These are phyloP conservation scores for Mortierella sp. DNA, from an alignment of 371 early-diverging fungal species.

Conservation along the genomic window DNA sequence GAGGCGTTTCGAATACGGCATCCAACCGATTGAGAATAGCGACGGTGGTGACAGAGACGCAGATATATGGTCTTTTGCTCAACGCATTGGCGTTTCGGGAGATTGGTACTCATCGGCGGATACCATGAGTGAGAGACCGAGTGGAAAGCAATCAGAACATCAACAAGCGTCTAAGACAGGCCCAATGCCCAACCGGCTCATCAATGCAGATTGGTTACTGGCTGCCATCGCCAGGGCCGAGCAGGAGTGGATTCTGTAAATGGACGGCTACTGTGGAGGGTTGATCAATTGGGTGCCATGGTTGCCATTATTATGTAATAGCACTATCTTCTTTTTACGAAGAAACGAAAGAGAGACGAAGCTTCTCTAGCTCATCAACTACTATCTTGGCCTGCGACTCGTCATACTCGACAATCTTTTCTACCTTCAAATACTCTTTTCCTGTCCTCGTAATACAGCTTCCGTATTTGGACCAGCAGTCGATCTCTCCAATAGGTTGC, in stretches of 20 bases:
- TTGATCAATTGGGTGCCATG: too few relatives aligned
- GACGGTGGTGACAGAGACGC: neutral
- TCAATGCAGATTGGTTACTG: constrained; percentile 9
- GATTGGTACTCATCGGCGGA: neutral
- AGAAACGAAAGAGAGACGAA: constrained; percentile 15
- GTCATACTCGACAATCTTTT: constrained; percentile 38
- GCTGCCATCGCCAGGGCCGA: constrained; percentile 6
- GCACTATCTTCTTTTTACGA: too few relatives aligned
- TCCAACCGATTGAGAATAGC: neutral
- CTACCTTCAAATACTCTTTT: constrained; percentile 24
- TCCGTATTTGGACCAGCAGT: constrained; percentile 44
- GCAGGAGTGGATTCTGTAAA: neutral
- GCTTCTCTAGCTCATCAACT: constrained; percentile 29
- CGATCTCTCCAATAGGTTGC: constrained; percentile 53
- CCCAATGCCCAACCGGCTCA: neutral
- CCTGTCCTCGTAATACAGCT: constrained; percentile 15
- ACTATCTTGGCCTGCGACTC: constrained; percentile 17
- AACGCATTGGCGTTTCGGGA: constrained; percentile 3
- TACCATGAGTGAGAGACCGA: neutral
- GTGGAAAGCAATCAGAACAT: neutral
- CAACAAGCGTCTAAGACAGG: neutral
- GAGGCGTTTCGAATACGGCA: constrained; percentile 37
- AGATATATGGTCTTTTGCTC: neutral
- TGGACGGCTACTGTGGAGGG: neutral
- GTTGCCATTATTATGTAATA: too few relatives aligned